These are phyloP conservation scores for Juncus effusus DNA, from an alignment of 176 grass and related monocot genomes.

Conservation along the genomic window DNA sequence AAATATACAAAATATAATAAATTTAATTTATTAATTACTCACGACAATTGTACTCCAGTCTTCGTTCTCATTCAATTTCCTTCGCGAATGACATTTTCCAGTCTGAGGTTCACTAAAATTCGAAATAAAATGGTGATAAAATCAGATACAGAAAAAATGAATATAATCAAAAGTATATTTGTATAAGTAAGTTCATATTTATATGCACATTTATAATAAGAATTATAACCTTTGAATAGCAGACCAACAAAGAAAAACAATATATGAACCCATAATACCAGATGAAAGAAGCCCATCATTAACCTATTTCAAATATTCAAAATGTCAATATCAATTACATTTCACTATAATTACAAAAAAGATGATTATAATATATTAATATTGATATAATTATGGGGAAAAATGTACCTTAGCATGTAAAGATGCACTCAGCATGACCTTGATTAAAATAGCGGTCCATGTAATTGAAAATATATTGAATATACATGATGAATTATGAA, in stretches of 20 bases:
- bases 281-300: slow-evolving; percentile 85
- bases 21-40: slow-evolving; percentile 26
- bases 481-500: slow-evolving; percentile 43
- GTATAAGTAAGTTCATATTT: too few species aligned
- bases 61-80: slow-evolving; percentile 42
- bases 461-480: slow-evolving; percentile 86
- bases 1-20: slow-evolving; percentile 3
- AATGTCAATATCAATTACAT: not conserved
- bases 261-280: slow-evolving; percentile 77
- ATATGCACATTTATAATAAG: not conserved
- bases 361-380: slow-evolving; percentile 1
- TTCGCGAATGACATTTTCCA: slow-evolving; percentile 47
- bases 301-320: slow-evolving; percentile 38
- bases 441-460: slow-evolving; percentile 72
- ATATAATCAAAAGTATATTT: not conserved
- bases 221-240: slow-evolving; percentile 68
- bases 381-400: not conserved
- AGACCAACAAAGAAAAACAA: slow-evolving; percentile 93
- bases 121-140: slow-evolving; percentile 2
- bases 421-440: slow-evolving; percentile 71
- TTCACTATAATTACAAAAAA: too few species aligned
- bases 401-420: slow-evolving; percentile 74
- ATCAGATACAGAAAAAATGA: not conserved
- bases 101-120: slow-evolving; percentile 57
- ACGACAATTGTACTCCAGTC: slow-evolving; percentile 65